Percentiles rank a stretch among this genome's conserved stretches.
phyloP scores from a whole-genome alignment of 371 early-diverging fungal species.

The Apophysomyces sp. region DNA sequence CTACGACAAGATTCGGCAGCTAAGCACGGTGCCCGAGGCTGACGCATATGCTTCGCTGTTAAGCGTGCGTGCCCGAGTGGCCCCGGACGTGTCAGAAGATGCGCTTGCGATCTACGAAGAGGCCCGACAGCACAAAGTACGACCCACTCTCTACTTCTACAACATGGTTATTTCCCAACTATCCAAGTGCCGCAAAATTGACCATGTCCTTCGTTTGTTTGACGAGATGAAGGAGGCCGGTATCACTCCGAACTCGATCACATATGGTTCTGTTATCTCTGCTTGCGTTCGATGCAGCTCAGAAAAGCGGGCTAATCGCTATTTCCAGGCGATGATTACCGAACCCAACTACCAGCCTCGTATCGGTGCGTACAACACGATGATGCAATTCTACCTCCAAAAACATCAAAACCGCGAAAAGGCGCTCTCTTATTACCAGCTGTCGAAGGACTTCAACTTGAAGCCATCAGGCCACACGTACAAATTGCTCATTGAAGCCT shows the following conservation, averaged over 20 bases:
- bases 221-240: slow-evolving; percentile 54
- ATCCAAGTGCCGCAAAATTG: slow-evolving; percentile 56
- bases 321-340: slow-evolving; percentile 53
- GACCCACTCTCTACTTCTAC: slow-evolving; percentile 59
- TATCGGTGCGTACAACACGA: slow-evolving; percentile 57
- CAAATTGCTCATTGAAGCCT: slow-evolving; percentile 57
- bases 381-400: slow-evolving; percentile 67
- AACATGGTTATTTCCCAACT: slow-evolving; percentile 64
- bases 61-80: slow-evolving; percentile 43
- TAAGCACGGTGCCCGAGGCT: slow-evolving; percentile 33
- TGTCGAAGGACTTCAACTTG: slow-evolving; percentile 38
- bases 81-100: slow-evolving; percentile 55
- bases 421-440: slow-evolving; percentile 53
- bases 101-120: slow-evolving; percentile 58
- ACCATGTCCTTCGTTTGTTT: slow-evolving; percentile 47
- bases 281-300: slow-evolving; percentile 57
- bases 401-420: slow-evolving; percentile 54
- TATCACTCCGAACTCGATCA: slow-evolving; percentile 57
- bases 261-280: slow-evolving; percentile 61
- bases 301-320: slow-evolving; percentile 48
- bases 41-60: slow-evolving; percentile 53
- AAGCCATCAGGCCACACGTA: slow-evolving; percentile 58
- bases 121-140: slow-evolving; percentile 52
- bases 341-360: slow-evolving; percentile 52
- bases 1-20: slow-evolving; percentile 46